phyloP scores from a whole-genome alignment of 345 rosid species.

The Eucalyptus polybractea region DNA sequence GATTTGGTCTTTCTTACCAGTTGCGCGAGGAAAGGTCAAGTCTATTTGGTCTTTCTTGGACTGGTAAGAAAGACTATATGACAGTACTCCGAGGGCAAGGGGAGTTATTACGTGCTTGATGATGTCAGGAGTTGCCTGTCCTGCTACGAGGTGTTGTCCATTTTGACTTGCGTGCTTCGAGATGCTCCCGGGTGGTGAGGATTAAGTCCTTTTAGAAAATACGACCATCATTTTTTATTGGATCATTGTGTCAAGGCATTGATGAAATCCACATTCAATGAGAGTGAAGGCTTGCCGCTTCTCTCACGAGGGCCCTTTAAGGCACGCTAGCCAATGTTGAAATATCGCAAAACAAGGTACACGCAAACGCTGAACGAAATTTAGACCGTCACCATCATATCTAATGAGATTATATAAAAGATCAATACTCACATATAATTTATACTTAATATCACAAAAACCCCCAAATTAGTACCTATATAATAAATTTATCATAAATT shows the following conservation, averaged over 20 bases:
- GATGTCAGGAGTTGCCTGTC: not conserved
- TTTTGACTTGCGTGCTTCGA: no score
- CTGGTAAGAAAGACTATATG: not conserved
- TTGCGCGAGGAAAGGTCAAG: not conserved
- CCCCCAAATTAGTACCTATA: accelerated
- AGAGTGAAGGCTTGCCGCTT: not conserved
- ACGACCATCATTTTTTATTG: not conserved
- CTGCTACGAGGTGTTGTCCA: not conserved
- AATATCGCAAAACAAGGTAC: not conserved
- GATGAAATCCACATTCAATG: not conserved
- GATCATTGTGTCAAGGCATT: not conserved
- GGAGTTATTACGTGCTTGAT: not conserved
- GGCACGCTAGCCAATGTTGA: not conserved
- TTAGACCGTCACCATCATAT: no score
- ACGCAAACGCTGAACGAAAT: not conserved
- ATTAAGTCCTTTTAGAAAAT: not conserved
- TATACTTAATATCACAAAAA: no score
- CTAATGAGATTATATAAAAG: accelerated
- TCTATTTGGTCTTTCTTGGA: not conserved
- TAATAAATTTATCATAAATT: accelerated
- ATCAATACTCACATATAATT: no score
- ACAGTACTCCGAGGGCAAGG: not conserved
- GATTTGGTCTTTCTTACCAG: not conserved
- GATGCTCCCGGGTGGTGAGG: not conserved
- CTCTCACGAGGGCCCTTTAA: not conserved